Base-by-base conservation (phyloP, 176 grass and related monocot genomes). In the Musa beccarii region DNA sequence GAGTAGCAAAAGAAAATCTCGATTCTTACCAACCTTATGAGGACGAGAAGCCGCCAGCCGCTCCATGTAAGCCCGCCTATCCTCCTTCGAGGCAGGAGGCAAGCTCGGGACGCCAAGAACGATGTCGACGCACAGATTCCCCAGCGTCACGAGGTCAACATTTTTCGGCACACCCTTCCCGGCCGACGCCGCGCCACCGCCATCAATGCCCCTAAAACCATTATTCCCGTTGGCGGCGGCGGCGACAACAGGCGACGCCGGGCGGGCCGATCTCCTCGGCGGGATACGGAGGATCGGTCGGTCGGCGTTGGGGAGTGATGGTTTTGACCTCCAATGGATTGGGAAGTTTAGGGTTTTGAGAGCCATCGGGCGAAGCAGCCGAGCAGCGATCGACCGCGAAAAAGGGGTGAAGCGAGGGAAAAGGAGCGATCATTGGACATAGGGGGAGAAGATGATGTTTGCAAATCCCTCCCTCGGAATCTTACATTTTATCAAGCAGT, bases 111-210 rank as follows among this genome's bases (percentile, higher is more conserved):
- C 95, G 66, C 79, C 83, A 73, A 98, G 86, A 17, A 93, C 88
- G 81, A 98, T 89, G 43, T 98, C 90, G 23, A 93, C 88, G 70
- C 90, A 98, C 53, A 98, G 82, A 85, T 98, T 98, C 1, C 95
- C 90, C 67, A 98, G 83, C 53, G 88, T 98, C 55, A 88, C 80
- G 80, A 98, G 88, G 79, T 98, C 95, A 24, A 87, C 84, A 6
- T 49, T 64, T 20, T 77, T 77, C 49, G 4, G 10, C 49, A 23
- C 59, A 12, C 55, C 76, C 78, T 84, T 91, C 49, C 9, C 51
- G 14, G 10, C 7, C 20, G 21, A 43, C 49, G 14, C 49, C 20
- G 21, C 24, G 13, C 63, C 13, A 28, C 75, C 56, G 26, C 25
- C 75, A 50, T 23, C 53, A 11, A 34, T 75, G 57, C 49, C 8